Evolutionary conservation across 1,284 basidiomycete species (phyloP), one percentile per base, ranked within the genome.

Genomic region (Trichosporon faecale): DNA sequence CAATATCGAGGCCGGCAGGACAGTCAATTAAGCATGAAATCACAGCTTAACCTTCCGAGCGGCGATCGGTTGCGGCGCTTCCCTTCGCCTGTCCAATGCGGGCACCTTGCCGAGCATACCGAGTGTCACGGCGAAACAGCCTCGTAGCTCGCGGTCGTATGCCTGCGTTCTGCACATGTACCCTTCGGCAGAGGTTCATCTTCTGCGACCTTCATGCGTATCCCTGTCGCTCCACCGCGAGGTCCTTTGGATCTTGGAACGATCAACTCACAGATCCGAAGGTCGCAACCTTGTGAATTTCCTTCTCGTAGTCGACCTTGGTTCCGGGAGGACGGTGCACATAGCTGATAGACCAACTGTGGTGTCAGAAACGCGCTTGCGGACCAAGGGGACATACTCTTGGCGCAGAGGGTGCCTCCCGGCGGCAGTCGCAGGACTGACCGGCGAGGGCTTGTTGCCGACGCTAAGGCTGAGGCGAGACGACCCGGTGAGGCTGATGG

Each of bases 291-390:
- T 79, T 76, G 65, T 78, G 78, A 44, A 84, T 84, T 74, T 82
- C 80, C 73, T 84, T 83, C 72, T 83, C 84, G 66, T 84, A 84
- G 55, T 83, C 82, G 61, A 82, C 77, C 68, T 84, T 84, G 9
- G 82, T 78, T 3, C 79, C 81, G 5, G 81, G 80, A n/a, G 80
- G 80, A 63, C 84, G 76, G 70, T 84, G 81, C 9, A 84, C 80
- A 70, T 83, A 84, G 31, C 81, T 83, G 65, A 84, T 79, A 9
- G 83, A 79, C 84, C 84, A 84, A 70, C 84, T 84, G 68, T 1
- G 4, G n/a, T 11, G 66, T 68, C 21, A 66, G 67, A 12, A 7
- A 33, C 27, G 9, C n/a, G 55, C 14, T 3, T 6, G 7, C 8
- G 9, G 25, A 16, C 14, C 12, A 14, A 37, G 12, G 27, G 7